Evolutionary conservation across 768 basidiomycete genomes (phyloP).

Genomic region (Piloderma croceum): DNA sequence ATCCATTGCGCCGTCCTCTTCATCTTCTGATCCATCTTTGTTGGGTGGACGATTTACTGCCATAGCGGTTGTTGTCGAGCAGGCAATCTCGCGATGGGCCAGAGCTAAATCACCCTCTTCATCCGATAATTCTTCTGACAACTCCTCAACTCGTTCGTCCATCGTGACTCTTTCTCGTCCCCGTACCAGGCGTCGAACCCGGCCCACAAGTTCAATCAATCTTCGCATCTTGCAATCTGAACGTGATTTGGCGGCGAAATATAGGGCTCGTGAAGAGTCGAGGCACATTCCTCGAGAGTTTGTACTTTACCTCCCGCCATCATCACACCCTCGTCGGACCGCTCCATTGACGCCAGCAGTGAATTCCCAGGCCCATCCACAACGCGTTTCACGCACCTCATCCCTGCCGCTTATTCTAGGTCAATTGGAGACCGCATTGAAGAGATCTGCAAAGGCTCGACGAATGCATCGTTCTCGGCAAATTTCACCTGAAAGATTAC

Average conservation of each 20-base stretch:
- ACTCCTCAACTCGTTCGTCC: slow-evolving; percentile 36
- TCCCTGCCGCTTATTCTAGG: slow-evolving; percentile 44
- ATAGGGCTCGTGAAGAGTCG: slow-evolving; percentile 58
- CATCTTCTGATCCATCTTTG: slow-evolving; percentile 38
- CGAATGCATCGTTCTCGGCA: slow-evolving; percentile 20
- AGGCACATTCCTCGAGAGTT: slow-evolving; percentile 60
- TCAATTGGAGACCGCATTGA: slow-evolving; percentile 45
- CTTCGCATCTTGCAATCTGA: slow-evolving; percentile 51
- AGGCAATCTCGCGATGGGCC: slow-evolving; percentile 70
- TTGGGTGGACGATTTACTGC: slow-evolving; percentile 42
- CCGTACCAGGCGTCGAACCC: slow-evolving; percentile 38
- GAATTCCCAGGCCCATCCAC: slow-evolving; percentile 7
- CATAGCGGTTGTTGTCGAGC: slow-evolving; percentile 59
- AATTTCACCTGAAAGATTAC: neutral
- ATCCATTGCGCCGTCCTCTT: slow-evolving; percentile 29
- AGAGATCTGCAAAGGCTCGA: slow-evolving; percentile 31
- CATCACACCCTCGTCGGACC: slow-evolving; percentile 10
- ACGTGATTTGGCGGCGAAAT: slow-evolving; percentile 51
- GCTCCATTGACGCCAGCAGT: slow-evolving; percentile 3
- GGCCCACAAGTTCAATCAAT: slow-evolving; percentile 45
- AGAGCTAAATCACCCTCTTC: slow-evolving; percentile 42
- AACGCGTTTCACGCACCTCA: slow-evolving; percentile 36
- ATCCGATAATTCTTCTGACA: slow-evolving; percentile 40
- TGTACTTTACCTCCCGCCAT: slow-evolving; percentile 55
- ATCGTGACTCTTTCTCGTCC: slow-evolving; percentile 36